Percentiles rank a stretch among this genome's conserved stretches.
phyloP scores from a whole-genome alignment of 148 eudicot species.

The Nyssa sinensis region DNA sequence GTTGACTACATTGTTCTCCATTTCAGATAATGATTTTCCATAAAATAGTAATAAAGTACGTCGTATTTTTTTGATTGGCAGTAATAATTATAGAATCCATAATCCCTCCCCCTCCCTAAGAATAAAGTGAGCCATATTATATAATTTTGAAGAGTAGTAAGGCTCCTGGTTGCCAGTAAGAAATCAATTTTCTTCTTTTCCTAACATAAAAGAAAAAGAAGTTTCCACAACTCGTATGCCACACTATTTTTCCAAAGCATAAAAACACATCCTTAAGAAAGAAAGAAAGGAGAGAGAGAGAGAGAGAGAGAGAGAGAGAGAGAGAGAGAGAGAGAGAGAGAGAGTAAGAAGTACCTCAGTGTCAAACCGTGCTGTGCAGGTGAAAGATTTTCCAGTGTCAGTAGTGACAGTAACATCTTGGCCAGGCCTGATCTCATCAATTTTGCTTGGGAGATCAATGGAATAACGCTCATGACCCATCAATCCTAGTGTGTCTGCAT shows the following conservation, averaged over 20 bases:
- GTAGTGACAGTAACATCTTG: constrained; percentile 43
- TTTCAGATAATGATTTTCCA: too few species aligned
- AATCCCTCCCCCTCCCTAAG: too few species aligned
- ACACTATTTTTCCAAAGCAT: neutral
- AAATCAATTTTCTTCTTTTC: neutral
- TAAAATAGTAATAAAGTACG: too few species aligned
- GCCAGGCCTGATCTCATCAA: constrained; percentile 45
- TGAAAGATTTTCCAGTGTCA: constrained; percentile 43
- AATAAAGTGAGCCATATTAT: too few species aligned
- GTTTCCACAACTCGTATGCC: neutral
- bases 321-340: too few species aligned
- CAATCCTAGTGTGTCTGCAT: constrained; percentile 44
- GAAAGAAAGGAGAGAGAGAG: too few species aligned
- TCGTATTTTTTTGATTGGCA: too few species aligned
- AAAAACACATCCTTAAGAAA: neutral
- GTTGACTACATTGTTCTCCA: too few species aligned
- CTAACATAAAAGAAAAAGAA: neutral
- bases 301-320: too few species aligned
- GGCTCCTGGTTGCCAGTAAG: too few species aligned
- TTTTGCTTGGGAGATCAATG: constrained; percentile 41
- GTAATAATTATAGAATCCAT: too few species aligned
- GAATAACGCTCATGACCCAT: constrained; percentile 48
- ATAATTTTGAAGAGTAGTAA: neutral
- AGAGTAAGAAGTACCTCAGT: constrained; percentile 38
- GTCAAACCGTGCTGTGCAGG: constrained; percentile 42